Base-by-base conservation (phyloP, 495 filamentous ascomycete genomes). In the Cercophora sp. region DNA sequence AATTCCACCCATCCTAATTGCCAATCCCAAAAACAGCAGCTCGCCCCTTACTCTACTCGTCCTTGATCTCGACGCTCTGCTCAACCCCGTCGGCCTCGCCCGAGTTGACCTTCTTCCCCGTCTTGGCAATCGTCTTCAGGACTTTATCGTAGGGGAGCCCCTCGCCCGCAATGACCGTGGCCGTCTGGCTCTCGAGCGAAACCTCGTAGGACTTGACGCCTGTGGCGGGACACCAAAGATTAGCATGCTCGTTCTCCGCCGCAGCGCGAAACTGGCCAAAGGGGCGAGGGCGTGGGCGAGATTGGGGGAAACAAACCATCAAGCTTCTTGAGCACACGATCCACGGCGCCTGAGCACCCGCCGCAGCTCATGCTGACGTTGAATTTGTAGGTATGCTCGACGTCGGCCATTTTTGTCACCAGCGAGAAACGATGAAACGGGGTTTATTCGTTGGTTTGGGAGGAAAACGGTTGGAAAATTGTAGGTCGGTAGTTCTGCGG, bases 301-400 rank as follows among this genome's bases (percentile, higher is more conserved):
- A 45, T 34, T 22, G 34, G 34, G 51, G 39, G 52, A 27, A 36
- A 70, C 75, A 31, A 63, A 96, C 93, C 93, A 9, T 96, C 87
- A 0, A 95, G 79, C 71, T 85, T 95, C 70, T 87, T 91, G n/a
- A 98, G 79, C n/a, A 96, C 89, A n/a, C 89, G 78, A 61, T 93
- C 87, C 5, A 98, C 70, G 11, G 79, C 77, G 51, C 76, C 74
- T 0, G 82, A 85, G 73, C 80, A 85, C 61, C 85, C 83, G 63
- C 81, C 75, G 67, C 82, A 84, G 66, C 69, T 71, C 77, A 85
- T 85, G 67, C 64, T 73, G 62, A 89, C 78, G 59, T 76, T 76
- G 75, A 91, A 91, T 50, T 79, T 70, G 75, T 84, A 85, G n/a
- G 64, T 75, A 65, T 79, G 77, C 37, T 70, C 58, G 22, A 51